Evolutionary conservation across 2,329 filamentous ascomycete species (phyloP), one percentile per base, ranked within the genome.

Genomic region (Leptographium radiaticola): DNA sequence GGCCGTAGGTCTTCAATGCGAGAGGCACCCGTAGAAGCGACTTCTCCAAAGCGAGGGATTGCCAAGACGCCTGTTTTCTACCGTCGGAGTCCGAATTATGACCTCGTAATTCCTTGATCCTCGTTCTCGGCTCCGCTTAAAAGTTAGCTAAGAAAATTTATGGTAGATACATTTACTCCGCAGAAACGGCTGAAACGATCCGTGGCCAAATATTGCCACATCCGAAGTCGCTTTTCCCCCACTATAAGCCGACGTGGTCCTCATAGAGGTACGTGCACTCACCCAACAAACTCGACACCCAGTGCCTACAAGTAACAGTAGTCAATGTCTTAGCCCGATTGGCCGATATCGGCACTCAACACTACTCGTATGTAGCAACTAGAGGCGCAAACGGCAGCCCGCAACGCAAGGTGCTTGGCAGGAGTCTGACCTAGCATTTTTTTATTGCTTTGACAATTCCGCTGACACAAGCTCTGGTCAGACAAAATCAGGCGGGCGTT

Each of bases 391-490:
- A 44, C 10, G 6, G 16, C 18, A 44, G 25, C 4, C 18, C 15
- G 42, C 42, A 44, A 44, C 18, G 10, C 12, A 31, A 45, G 15
- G 9, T 13, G 25, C 13, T 31, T n/a, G 25, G n/a, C 39, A 25
- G 25, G 39, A 16, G 2, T 42, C 8, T n/a, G 39, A 42, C 25
- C 25, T 5, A 25, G 25, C 33, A 46, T 34, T 10, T 16, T 25
- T 6, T 13, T 31, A n/a, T 36, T 20, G 39, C 16, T 13, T 30
- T 44, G 49, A 33, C 43, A 55, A 54, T 57, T 57, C 49, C 16
- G 57, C 58, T 60, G 55, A 60, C 58, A 49, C 49, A 48, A 12
- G 6, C 6, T 31, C 43, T 57, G 59, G 57, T 57, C 57, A 59
- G 53, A 58, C 33, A 34, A 45, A 56, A 52, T 55, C 30, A 34